Base-by-base conservation (phyloP, 108 stramenopile species). In the Skeletonema menzelii region DNA sequence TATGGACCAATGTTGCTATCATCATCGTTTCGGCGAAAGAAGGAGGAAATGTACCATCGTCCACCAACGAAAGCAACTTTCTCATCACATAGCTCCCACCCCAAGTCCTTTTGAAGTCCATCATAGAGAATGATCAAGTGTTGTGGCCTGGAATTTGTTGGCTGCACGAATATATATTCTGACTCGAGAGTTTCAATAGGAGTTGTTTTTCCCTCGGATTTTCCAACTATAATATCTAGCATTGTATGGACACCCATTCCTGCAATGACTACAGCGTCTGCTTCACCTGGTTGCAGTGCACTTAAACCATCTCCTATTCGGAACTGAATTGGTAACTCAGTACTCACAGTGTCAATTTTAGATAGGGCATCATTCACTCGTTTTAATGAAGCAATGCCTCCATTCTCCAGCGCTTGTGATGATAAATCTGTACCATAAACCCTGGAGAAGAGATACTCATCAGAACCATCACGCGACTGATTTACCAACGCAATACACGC, bases 161-260 rank as follows among this genome's bases (percentile, higher is more conserved):
- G 90, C 67, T 91, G 90, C 10, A 91, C 55, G 34, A 91, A 62
- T 14, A 94, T 56, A n/a, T 76, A 53, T 20, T 72, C 65, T 40
- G 80, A 84, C 10, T 47, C 65, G 3, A 91, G 35, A n/a, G 56
- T 56, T 27, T 88, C 82, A 15, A 94, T 63, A 4, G 67, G 67
- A 37, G 38, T 27, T 22, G 56, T 20, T 30, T 13, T 34, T 22
- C n/a, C 53, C 13, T 55, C 27, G 19, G 31, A 27, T 15, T 34
- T 37, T 70, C 73, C 56, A 20, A 69, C 24, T 17, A 95, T 56
- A 13, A 92, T 90, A 17, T 88, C 66, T 10, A 82, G 34, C 87
- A 95, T 92, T 0, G 89, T 90, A 32, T 78, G 71, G 11, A 87
- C 87, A 0, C 93, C 93, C 88, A 95, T 95, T 26, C 93, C 93